Evolutionary conservation across 108 stramenopile species (phyloP).

Genomic region (Bacterosira constricta): DNA sequence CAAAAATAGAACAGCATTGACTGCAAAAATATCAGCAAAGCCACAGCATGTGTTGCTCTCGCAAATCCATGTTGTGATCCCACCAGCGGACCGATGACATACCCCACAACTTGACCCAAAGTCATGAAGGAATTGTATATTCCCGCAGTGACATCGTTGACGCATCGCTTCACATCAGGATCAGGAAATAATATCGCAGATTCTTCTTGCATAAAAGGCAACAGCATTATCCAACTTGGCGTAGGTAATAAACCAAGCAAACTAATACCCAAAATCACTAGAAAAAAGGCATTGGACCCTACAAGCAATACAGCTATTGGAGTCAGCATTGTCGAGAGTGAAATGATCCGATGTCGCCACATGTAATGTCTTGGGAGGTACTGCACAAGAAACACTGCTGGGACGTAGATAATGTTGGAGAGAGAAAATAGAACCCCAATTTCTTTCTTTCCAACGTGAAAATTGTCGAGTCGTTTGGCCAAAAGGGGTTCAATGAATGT

Average conservation of each 20-base stretch:
- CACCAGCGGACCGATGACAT: constrained; percentile 30
- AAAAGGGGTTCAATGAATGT: constrained; percentile 38
- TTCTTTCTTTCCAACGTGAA: constrained; percentile 26
- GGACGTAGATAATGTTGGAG: constrained; percentile 40
- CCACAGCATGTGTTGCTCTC: constrained; percentile 22
- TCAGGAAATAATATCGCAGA: constrained; percentile 24
- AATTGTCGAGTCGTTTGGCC: constrained; percentile 20
- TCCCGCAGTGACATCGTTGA: constrained; percentile 45
- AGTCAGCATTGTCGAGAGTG: constrained; percentile 22
- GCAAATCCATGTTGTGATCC: constrained; percentile 20
- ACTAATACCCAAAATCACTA: constrained; percentile 16
- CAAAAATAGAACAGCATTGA: constrained; percentile 27
- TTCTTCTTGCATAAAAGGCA: constrained; percentile 50
- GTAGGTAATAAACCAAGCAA: constrained; percentile 38
- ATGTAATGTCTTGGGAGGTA: constrained; percentile 16
- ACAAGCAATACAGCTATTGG: constrained; percentile 36
- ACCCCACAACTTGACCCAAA: constrained; percentile 43
- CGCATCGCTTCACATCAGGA: constrained; percentile 5
- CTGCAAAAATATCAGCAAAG: constrained; percentile 29
- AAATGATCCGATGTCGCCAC: constrained; percentile 10
- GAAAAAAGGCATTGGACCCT: constrained; percentile 20
- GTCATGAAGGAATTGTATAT: constrained; percentile 48
- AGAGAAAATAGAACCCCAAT: constrained; percentile 47
- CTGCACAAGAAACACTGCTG: constrained; percentile 33
- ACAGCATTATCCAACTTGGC: constrained; percentile 35